Evolutionary conservation across 495 filamentous ascomycete genomes (phyloP), one percentile per base, ranked within the genome.

Genomic region (Entonaema liquescens): DNA sequence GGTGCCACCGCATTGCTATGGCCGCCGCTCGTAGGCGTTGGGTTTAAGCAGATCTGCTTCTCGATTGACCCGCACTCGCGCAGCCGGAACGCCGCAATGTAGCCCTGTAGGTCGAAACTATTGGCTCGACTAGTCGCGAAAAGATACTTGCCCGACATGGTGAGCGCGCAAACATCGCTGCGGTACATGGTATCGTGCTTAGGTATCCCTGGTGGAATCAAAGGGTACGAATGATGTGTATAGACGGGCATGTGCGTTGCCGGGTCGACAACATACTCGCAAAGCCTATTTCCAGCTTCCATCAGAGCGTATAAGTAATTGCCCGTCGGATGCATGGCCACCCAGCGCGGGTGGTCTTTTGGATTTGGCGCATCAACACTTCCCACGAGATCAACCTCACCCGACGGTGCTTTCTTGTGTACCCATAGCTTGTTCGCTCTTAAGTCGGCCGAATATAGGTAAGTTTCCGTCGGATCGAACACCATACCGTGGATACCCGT

Each of bases 401-500:
- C 92, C 3, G 87, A 79, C 67, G 88, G 82, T 0, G 74, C 71
- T 80, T 94, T 95, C 76, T 86, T 85, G 80, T 95, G 92, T 12
- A 89, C 91, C 92, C 92, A 95, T 56, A 95, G 87, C 82, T 91
- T 93, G 83, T 95, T 94, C 71, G 89, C 91, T 66, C 85, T 87
- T 78, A 95, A 85, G 79, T 95, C 92, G 63, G 92, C 92, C 21
- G 91, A 93, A 83, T 95, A 95, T 36, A 95, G 86, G 79, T 93
- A 94, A 13, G 88, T 91, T 80, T 95, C 92, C 59, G 88, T 89
- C 11, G 90, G 88, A 77, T 95, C 92, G 75, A 95, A 95, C 49
- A 93, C 92, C 91, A 93, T 94, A 80, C 92, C 92, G 79, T 95
- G 92, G 69, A 95, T 92, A 49, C 91, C 92, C 7, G 91, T 91